Evolutionary conservation across 345 rosid species (phyloP), one percentile per base, ranked within the genome.

Genomic region (Gynandropsis gynandra): DNA sequence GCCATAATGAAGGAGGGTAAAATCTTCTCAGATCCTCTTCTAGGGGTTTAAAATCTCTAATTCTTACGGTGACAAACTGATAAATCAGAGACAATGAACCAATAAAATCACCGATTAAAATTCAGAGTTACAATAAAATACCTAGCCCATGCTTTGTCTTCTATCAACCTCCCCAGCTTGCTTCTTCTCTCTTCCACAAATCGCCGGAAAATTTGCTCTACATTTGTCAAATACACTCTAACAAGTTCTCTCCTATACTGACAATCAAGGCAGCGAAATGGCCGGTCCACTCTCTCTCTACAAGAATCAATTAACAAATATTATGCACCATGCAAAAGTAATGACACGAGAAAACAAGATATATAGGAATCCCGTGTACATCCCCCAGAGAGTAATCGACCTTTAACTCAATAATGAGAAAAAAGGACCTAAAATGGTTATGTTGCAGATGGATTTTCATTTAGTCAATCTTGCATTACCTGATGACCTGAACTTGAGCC

Each of bases 401-500:
- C n/a, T n/a, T n/a, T n/a, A n/a, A n/a, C n/a, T n/a, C n/a, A n/a
- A n/a, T n/a, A n/a, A n/a, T n/a, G n/a, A n/a, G 13, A 42, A 41
- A 55, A 33, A 35, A 24, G 27, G 45, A 12, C 3, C n/a, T n/a
- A 1, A 10, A 16, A 37, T 20, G 50, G 50, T 63, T 20, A 11
- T 5, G 8, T 14, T 10, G 34, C 50, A 40, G 31, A 5, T 45
- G 0, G 33, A 15, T 49, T 51, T 42, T 24, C 46, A 56, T n/a
- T 16, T 24, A 42, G 47, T 36, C 29, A 29, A 51, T 16, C 41
- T 32, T 33, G 39, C 50, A 52, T 59, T 42, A 84, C 98, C 98
- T 85, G 63, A 92, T 82, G 59, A 92, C 98, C 72, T 92, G 98
- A 61, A 92, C 98, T 74, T 87, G 84, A 68, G 98, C 98, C 58